Conservation (phyloP, 2,329 filamentous ascomycete species). For the Endocalyx cinctus region DNA sequence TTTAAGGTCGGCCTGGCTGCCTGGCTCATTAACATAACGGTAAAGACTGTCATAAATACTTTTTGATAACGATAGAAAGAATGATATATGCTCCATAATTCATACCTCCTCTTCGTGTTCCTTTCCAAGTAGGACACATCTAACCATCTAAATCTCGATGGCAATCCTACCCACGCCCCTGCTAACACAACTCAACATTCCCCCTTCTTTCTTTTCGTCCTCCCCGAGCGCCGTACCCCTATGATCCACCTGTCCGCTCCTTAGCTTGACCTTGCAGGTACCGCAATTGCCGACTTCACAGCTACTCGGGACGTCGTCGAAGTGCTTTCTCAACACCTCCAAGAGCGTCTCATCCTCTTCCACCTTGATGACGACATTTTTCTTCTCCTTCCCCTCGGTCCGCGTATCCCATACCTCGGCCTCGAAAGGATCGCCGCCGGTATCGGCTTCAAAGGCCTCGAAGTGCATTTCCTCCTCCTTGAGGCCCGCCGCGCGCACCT, state of each 20-base stretch:
- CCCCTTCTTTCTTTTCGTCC: constrained; percentile 37
- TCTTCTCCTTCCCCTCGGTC: constrained; percentile 20
- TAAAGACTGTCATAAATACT: no score
- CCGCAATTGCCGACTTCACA: constrained; percentile 53
- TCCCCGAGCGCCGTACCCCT: constrained; percentile 42
- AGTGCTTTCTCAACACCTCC: constrained; percentile 40
- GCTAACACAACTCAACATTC: constrained; percentile 50
- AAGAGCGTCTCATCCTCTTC: constrained; percentile 45
- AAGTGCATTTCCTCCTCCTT: constrained; percentile 51
- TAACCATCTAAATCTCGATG: constrained; percentile 39
- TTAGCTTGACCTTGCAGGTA: constrained; percentile 43
- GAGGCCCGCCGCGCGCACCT: constrained; percentile 38
- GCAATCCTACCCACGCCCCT: constrained; percentile 45
- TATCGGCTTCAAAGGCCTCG: constrained; percentile 53
- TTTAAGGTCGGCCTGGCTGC: no score
- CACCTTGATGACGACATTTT: constrained; percentile 38
- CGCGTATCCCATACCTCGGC: constrained; percentile 41
- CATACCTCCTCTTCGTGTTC: no score
- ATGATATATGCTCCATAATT: no score
- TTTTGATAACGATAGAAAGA: no score
- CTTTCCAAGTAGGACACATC: no score
- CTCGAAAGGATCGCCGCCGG: constrained; percentile 55
- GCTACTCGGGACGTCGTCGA: constrained; percentile 39
- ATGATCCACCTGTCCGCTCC: constrained; percentile 41
- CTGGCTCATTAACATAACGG: no score